phyloP scores from a whole-genome alignment of 2,329 filamentous ascomycete genomes.

The Plectosphaerella sp. region DNA sequence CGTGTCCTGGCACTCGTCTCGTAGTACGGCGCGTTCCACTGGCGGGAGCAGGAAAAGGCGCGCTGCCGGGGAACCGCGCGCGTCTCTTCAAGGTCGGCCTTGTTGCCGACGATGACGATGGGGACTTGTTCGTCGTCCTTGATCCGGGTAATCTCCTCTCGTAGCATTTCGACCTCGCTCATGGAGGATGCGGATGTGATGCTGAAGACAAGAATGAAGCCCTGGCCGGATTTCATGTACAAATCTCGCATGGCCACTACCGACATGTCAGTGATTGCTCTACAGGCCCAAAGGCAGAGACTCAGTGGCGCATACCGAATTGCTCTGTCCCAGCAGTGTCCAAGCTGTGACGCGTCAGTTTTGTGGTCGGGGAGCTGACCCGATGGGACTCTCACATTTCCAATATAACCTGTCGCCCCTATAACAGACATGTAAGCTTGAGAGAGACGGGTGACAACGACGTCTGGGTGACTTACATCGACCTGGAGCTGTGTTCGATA shows the following conservation, averaged over 20 bases:
- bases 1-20: slow-evolving; percentile 79
- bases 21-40: slow-evolving; percentile 87
- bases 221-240: slow-evolving; percentile 92
- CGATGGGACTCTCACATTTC: slow-evolving; percentile 68
- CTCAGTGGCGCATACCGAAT: slow-evolving; percentile 64
- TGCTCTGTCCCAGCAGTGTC: slow-evolving; percentile 91
- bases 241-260: slow-evolving; percentile 67
- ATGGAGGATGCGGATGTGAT: slow-evolving; percentile 84
- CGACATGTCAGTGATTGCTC: not conserved
- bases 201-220: slow-evolving; percentile 87
- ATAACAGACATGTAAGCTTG: not conserved
- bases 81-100: slow-evolving; percentile 84
- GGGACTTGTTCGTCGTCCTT: slow-evolving; percentile 83
- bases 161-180: slow-evolving; percentile 72
- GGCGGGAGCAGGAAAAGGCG: slow-evolving; percentile 80
- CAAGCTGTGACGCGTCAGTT: slow-evolving; percentile 45
- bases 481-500: slow-evolving; percentile 74
- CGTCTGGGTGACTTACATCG: slow-evolving; percentile 62
- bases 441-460: not conserved
- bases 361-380: not conserved
- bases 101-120: slow-evolving; percentile 90
- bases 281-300: not conserved
- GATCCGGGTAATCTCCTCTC: slow-evolving; percentile 86
- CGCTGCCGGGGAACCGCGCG: slow-evolving; percentile 71
- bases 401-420: slow-evolving; percentile 84